Percentiles rank a stretch among this genome's conserved stretches.
Conservation (phyloP, 768 basidiomycete genomes). For the Zangia roseola region DNA sequence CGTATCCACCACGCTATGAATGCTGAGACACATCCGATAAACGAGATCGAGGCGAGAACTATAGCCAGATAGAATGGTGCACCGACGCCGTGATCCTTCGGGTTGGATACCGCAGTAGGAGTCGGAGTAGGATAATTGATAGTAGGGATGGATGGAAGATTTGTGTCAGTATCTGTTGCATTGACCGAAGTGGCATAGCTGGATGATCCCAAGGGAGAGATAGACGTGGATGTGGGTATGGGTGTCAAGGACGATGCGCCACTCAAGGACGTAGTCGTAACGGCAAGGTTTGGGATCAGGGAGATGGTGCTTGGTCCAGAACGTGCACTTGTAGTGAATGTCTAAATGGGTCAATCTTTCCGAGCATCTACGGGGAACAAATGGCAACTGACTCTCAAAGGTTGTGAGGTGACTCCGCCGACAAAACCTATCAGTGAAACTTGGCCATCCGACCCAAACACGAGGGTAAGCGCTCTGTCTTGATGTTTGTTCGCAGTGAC, state of each 20-base stretch:
- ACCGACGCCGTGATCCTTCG: conserved; percentile 24
- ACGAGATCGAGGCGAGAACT: conserved; percentile 45
- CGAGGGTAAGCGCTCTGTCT: conserved; percentile 22
- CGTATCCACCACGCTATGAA: conserved; percentile 52
- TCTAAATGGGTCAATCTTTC: conserved; percentile 8
- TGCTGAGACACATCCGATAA: conserved; percentile 44
- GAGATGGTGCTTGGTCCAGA: conserved; percentile 3
- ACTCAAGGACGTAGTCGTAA: conserved; percentile 11
- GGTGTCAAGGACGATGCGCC: conserved; percentile 1
- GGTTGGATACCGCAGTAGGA: conserved; percentile 19
- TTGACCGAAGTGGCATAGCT: conserved; percentile 3
- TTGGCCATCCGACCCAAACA: conserved; percentile 29
- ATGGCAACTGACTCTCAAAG: background rate
- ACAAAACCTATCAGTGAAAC: conserved; percentile 26
- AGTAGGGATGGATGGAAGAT: conserved; percentile 24
- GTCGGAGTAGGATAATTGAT: conserved; percentile 21
- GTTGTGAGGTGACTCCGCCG: conserved; percentile 1
- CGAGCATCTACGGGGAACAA: background rate
- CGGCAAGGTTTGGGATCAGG: conserved; percentile 19
- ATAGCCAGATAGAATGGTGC: conserved; percentile 51
- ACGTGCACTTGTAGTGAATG: background rate
- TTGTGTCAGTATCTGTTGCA: conserved; percentile 18
- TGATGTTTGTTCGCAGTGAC: conserved; percentile 13
- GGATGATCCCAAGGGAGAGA: conserved; percentile 5
- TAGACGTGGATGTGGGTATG: background rate